Evolutionary conservation across 176 grass and related monocot genomes (phyloP).

Genomic region (Panicum miliaceum): DNA sequence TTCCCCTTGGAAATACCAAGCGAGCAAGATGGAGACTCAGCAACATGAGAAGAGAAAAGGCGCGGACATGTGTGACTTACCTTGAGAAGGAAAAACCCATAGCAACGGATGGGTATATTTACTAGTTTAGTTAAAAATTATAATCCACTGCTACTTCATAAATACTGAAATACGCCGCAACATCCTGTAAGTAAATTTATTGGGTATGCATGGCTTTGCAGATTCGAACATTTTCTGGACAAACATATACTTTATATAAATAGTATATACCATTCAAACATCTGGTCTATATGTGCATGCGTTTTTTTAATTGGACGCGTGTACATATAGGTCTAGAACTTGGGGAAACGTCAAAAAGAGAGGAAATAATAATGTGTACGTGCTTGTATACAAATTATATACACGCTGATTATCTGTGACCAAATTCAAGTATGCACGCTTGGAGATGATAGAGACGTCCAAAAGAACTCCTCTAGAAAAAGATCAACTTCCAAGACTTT

Average conservation of each 20-base stretch:
- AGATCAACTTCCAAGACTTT: not conserved
- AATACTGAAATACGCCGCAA: too few relatives aligned
- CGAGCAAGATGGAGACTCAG: too few relatives aligned
- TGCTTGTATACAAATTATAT: not conserved
- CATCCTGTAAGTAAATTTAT: too few relatives aligned
- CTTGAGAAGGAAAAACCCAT: too few relatives aligned
- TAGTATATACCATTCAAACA: not conserved
- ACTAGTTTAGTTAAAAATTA: too few relatives aligned
- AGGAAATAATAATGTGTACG: not conserved
- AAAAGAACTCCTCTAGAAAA: not conserved
- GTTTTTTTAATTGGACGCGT: too few relatives aligned
- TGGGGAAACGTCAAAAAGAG: not conserved
- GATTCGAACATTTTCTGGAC: not conserved
- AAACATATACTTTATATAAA: not conserved
- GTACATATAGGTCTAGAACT: not conserved
- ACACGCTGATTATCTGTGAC: not conserved
- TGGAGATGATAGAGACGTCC: not conserved
- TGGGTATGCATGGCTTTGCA: too few relatives aligned
- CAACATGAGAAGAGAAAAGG: too few relatives aligned
- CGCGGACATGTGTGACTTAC: too few relatives aligned
- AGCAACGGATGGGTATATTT: too few relatives aligned
- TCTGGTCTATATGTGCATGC: not conserved
- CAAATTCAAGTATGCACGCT: not conserved
- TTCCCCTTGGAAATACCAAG: too few relatives aligned
- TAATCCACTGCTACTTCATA: not conserved